These are phyloP conservation scores for Tubosaeta sp. DNA, from an alignment of 768 basidiomycete genomes.

Conservation along the genomic window DNA sequence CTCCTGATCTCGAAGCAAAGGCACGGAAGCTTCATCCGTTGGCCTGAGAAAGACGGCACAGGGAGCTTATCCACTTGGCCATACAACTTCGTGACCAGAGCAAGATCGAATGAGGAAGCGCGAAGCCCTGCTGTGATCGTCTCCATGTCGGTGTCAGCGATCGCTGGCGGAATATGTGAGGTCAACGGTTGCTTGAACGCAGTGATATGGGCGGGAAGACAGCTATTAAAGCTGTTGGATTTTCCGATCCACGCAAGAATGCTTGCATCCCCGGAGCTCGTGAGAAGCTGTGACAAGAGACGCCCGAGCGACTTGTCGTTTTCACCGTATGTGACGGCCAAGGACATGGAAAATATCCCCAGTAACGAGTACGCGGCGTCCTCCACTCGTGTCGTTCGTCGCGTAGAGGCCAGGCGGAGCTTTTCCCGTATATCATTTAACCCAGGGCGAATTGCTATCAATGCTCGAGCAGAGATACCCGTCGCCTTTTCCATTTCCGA, in stretches of 20 bases:
- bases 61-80: background rate
- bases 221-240: background rate
- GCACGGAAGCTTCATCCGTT: background rate
- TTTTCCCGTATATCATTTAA: background rate
- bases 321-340: slow-evolving; percentile 1
- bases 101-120: background rate
- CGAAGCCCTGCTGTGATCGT: background rate
- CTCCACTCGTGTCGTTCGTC: background rate
- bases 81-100: background rate
- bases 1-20: background rate
- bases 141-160: background rate
- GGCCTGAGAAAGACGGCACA: background rate
- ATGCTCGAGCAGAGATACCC: no score
- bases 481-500: no score
- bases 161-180: background rate
- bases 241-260: slow-evolving; percentile 7
- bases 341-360: background rate
- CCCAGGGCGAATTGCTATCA: no score
- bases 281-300: slow-evolving; percentile 1
- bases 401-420: background rate
- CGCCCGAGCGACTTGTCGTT: slow-evolving; percentile 2
- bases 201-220: background rate
- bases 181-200: background rate
- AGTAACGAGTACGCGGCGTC: background rate
- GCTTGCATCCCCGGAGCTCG: slow-evolving; percentile 1